Percentiles rank a stretch among this genome's conserved stretches.
Conservation (phyloP, 345 rosid genomes). For the Orychophragmus violaceus region DNA sequence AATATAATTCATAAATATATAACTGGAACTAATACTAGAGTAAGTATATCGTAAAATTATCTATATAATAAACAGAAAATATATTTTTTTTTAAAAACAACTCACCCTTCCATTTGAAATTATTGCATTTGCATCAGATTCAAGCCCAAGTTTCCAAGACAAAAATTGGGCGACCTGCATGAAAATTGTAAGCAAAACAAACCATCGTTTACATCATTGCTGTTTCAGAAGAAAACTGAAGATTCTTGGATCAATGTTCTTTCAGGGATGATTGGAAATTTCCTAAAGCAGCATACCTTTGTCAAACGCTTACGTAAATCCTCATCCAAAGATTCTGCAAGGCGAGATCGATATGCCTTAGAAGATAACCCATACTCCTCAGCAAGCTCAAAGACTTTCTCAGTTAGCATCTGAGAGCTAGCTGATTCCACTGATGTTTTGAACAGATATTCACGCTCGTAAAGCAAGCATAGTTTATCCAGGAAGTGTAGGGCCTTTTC, state of each 20-base stretch:
- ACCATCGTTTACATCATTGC: conserved; percentile 3
- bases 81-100: no score
- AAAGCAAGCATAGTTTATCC: conserved; percentile 69
- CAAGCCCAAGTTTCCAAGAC: conserved; percentile 57
- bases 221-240: not conserved
- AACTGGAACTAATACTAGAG: not conserved
- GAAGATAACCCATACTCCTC: conserved; percentile 64
- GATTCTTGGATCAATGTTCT: not conserved
- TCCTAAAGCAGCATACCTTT: conserved; percentile 45
- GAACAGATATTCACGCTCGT: conserved; percentile 52
- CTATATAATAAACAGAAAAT: not conserved
- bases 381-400: conserved; percentile 73
- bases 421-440: conserved; percentile 45
- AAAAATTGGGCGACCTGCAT: conserved; percentile 65
- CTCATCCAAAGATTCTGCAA: conserved; percentile 42
- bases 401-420: conserved; percentile 46
- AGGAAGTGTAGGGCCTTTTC: conserved; percentile 62
- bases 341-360: conserved; percentile 50
- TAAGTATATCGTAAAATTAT: not conserved
- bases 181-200: conserved; percentile 10
- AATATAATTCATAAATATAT: not conserved
- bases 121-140: conserved; percentile 58
- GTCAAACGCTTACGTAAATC: conserved; percentile 42
- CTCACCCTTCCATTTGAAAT: conserved; percentile 93
- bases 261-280: not conserved